Evolutionary conservation across 208 protist genomes (phyloP), one percentile per base, ranked within the genome.

Genomic region (Borovskyia barvae): DNA sequence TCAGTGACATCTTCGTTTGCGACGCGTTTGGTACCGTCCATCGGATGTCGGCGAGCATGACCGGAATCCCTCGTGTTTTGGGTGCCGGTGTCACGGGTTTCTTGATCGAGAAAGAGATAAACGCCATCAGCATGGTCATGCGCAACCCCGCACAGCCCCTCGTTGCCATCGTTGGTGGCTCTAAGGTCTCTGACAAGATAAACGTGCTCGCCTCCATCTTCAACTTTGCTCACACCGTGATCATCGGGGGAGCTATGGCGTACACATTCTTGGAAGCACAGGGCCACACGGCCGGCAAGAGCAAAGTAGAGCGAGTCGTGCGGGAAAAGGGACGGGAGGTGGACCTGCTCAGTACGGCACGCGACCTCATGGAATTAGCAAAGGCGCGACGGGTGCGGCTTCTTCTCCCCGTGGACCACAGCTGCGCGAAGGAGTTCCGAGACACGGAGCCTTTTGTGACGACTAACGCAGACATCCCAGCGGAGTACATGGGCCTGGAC

Each of bases 1-100:
- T 85, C 42, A 97, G 82, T 66, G 99, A 99, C 75, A 92, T 99
- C 39, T 99, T 98, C 80, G 94, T 99, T 8, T 98, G 98, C 73
- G 98, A 99, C 81, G 98, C 98, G 5, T 99, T 99, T 74, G 99
- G 99, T 76, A 99, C 99, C 8, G 98, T 98, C 17, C 99, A 99
- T 78, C 96, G 99, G 65, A 98, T 97, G 43, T 97, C 99, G 56
- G 93, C 90, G n/a, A 96, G 87, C 40, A 95, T 96, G 82, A 95
- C 89, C 9, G 90, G 88, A 40, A 53, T 97, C 25, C 92, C 92
- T 19, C 85, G 90, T 30, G 71, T 95, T 20, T 67, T 96, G 15
- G 89, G 92, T 25, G 63, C 87, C n/a, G 85, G 97, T n/a, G 98
- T 97, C 14, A 96, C 98, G 22, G 99, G 99, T 50, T 98, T 97